Evolutionary conservation across 768 basidiomycete genomes (phyloP).

Genomic region (Porphyrellus cyaneotinctus): DNA sequence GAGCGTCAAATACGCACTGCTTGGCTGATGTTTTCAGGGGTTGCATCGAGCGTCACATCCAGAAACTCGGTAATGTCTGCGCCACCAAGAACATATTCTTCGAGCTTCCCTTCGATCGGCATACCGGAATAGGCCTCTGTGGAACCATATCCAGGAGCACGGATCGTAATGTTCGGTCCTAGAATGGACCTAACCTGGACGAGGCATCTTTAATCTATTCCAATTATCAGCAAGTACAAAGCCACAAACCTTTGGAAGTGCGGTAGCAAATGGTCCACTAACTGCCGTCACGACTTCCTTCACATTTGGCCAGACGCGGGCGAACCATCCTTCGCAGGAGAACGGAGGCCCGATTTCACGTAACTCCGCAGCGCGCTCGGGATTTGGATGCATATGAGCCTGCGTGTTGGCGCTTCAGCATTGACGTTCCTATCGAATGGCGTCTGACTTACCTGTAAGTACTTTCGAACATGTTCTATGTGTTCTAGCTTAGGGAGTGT

Average conservation of each 20-base stretch:
- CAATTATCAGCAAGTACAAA: not conserved
- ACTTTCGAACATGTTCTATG: conserved; percentile 5
- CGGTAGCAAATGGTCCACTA: conserved; percentile 9
- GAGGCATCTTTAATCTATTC: not conserved
- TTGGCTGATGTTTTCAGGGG: conserved; percentile 14
- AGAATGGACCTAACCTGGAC: conserved; percentile 13
- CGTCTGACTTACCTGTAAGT: conserved; percentile 11
- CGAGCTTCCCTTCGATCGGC: not conserved
- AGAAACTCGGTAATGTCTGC: conserved; percentile 16
- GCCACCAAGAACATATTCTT: conserved; percentile 10
- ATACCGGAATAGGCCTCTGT: conserved; percentile 8
- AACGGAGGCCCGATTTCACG: conserved; percentile 10
- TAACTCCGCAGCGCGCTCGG: conserved; percentile 19
- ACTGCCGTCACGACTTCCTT: not conserved
- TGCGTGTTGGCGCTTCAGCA: not conserved
- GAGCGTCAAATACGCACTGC: conserved; percentile 6
- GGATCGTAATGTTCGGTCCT: conserved; percentile 5
- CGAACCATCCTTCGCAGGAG: conserved; percentile 14
- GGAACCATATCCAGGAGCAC: conserved; percentile 6
- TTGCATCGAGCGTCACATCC: conserved; percentile 8
- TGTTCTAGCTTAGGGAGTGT: conserved; percentile 14
- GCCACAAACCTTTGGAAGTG: conserved; percentile 18
- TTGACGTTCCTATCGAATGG: too few relatives aligned
- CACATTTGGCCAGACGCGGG: conserved; percentile 16
- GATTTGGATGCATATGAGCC: conserved; percentile 11